phyloP scores from a whole-genome alignment of 2,329 filamentous ascomycete genomes.

The Pseudopithomyces maydicus region DNA sequence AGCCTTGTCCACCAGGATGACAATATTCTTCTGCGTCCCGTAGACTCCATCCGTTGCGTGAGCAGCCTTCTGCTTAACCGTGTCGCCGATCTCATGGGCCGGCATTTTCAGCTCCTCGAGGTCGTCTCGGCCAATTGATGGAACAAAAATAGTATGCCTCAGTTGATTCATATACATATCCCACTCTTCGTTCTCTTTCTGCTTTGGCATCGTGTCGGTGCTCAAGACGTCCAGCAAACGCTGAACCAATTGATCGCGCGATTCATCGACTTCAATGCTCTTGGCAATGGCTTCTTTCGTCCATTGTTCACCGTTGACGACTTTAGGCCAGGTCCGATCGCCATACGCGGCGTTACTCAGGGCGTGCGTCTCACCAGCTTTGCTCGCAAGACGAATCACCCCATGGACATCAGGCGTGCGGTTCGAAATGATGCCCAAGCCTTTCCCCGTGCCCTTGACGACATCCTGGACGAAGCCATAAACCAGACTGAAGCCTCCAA shows the following conservation, averaged over 20 bases:
- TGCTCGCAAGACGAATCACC: slow-evolving; percentile 57
- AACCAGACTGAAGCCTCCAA: slow-evolving; percentile 67
- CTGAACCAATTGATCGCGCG: slow-evolving; percentile 56
- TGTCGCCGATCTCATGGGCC: slow-evolving; percentile 44
- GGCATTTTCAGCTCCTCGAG: slow-evolving; percentile 46
- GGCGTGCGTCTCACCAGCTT: slow-evolving; percentile 59
- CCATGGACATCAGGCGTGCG: slow-evolving; percentile 59
- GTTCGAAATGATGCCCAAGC: slow-evolving; percentile 66
- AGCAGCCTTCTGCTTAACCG: slow-evolving; percentile 44
- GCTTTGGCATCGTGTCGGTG: slow-evolving; percentile 60
- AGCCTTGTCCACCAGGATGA: slow-evolving; percentile 61
- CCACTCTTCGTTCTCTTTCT: slow-evolving; percentile 55
- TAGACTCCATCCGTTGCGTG: slow-evolving; percentile 58
- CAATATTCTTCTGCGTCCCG: slow-evolving; percentile 68
- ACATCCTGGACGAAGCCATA: slow-evolving; percentile 61
- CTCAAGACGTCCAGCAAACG: slow-evolving; percentile 59
- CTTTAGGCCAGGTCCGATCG: slow-evolving; percentile 66
- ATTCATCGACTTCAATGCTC: slow-evolving; percentile 49
- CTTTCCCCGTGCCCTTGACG: slow-evolving; percentile 30
- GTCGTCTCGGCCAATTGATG: slow-evolving; percentile 57
- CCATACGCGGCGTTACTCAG: slow-evolving; percentile 66
- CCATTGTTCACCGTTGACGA: slow-evolving; percentile 61
- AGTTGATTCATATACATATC: slow-evolving; percentile 62
- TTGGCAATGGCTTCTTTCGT: slow-evolving; percentile 56
- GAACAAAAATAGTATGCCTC: slow-evolving; percentile 65